Evolutionary conservation across 2,329 filamentous ascomycete species (phyloP).

Genomic region (Penicillium sp.): DNA sequence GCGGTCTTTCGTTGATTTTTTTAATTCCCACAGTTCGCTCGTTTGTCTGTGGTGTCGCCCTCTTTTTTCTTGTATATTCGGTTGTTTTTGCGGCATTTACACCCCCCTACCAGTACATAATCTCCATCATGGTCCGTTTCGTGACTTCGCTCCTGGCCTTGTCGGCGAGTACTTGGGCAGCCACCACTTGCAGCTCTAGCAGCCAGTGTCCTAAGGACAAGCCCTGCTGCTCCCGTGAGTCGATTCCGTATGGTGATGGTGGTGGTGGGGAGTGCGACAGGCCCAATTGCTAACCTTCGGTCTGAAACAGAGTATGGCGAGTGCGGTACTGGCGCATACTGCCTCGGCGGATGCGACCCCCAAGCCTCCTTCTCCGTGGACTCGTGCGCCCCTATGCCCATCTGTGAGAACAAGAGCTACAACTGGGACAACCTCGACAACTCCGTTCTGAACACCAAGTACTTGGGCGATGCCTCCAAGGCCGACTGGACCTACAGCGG

Average conservation of each 20-base stretch:
- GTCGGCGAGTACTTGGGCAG: conserved; percentile 33
- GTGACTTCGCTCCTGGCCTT: conserved; percentile 35
- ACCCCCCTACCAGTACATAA: conserved; percentile 15
- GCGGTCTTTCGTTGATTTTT: conserved; percentile 1
- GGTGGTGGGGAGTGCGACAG: not conserved
- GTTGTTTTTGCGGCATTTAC: conserved; percentile 13
- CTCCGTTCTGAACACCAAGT: conserved; percentile 70
- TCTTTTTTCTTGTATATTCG: conserved; percentile 19
- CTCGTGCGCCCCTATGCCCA: conserved; percentile 78
- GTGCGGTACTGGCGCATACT: conserved; percentile 92
- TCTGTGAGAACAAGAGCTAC: conserved; percentile 73
- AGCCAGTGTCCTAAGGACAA: conserved; percentile 66
- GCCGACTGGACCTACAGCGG: conserved; percentile 90
- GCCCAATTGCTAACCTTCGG: conserved; percentile 10
- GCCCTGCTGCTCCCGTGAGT: conserved; percentile 80
- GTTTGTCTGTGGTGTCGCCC: conserved; percentile 17
- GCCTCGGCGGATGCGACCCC: conserved; percentile 91
- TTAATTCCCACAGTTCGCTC: conserved; percentile 18
- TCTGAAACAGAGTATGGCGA: conserved; percentile 80
- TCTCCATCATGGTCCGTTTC: conserved; percentile 38
- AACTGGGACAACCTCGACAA: conserved; percentile 69
- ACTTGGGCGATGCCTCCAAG: conserved; percentile 76
- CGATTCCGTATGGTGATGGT: not conserved
- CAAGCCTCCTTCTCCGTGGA: conserved; percentile 77
- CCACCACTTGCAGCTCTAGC: conserved; percentile 41